Percentiles rank a stretch among this genome's conserved stretches.
phyloP scores from a whole-genome alignment of 495 filamentous ascomycete genomes.

The Friedmanniomyces endolithicus region DNA sequence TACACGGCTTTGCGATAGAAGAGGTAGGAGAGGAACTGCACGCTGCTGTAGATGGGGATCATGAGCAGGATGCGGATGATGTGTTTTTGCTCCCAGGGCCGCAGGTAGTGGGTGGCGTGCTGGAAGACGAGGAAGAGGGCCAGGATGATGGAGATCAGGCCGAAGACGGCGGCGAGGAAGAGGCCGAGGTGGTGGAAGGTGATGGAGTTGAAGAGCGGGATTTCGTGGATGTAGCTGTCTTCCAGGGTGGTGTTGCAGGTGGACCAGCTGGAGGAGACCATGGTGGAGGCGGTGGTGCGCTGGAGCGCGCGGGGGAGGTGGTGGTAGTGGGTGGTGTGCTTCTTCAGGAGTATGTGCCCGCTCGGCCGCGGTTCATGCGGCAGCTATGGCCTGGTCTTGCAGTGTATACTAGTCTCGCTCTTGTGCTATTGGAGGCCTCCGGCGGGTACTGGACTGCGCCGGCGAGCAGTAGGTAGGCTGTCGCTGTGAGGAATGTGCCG shows the following conservation, averaged over 20 bases:
- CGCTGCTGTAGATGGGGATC: slow-evolving; percentile 72
- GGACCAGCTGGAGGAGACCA: slow-evolving; percentile 11
- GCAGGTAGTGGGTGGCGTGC: slow-evolving; percentile 74
- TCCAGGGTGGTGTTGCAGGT: slow-evolving; percentile 20
- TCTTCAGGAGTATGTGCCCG: no score
- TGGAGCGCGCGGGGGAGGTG: background rate
- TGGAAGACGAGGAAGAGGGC: slow-evolving; percentile 55
- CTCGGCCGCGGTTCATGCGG: background rate
- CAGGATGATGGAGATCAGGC: slow-evolving; percentile 42
- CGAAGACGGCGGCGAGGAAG: slow-evolving; percentile 39
- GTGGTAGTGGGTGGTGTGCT: background rate
- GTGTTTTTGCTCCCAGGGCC: slow-evolving; percentile 71
- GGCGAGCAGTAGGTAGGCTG: background rate
- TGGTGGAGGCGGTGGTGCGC: background rate
- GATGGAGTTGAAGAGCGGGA: slow-evolving; percentile 24
- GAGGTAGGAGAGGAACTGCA: slow-evolving; percentile 63
- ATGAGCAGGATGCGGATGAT: slow-evolving; percentile 88
- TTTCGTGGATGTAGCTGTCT: slow-evolving; percentile 13
- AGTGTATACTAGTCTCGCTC: background rate
- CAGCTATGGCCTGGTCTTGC: background rate
- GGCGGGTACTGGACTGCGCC: background rate
- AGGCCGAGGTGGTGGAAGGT: slow-evolving; percentile 46
- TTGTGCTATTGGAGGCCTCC: background rate
- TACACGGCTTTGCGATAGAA: slow-evolving; percentile 76
- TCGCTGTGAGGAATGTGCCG: no score